phyloP scores from a whole-genome alignment of 192 early-diverging fungal species.

The Backusella liffmaniae region DNA sequence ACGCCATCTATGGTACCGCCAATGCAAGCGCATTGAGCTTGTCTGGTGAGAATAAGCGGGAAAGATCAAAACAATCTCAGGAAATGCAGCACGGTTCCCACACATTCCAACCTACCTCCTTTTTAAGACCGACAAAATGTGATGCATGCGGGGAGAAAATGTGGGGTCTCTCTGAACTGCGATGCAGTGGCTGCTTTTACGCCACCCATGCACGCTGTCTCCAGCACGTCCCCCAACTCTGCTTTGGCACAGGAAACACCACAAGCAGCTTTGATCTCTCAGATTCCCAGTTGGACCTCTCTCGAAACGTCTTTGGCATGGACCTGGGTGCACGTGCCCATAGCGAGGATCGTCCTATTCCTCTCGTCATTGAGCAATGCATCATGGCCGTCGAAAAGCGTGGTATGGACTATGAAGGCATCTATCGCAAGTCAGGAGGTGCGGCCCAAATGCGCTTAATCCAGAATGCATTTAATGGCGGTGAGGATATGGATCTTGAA shows the following conservation, averaged over 20 bases:
- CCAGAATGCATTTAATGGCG: conserved; percentile 61
- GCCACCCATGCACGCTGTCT: conserved; percentile 46
- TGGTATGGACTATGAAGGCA: conserved; percentile 73
- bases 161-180: conserved; percentile 48
- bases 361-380: conserved; percentile 66
- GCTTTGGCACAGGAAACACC: conserved; percentile 15
- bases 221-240: conserved; percentile 34
- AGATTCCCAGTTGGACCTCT: background rate
- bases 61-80: conserved; percentile 1
- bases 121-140: conserved; percentile 47
- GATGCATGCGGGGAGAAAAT: conserved; percentile 58
- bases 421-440: conserved; percentile 80
- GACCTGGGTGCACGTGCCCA: conserved; percentile 54
- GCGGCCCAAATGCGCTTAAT: conserved; percentile 68
- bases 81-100: conserved; percentile 34
- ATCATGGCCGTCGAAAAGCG: conserved; percentile 63
- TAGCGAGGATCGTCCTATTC: conserved; percentile 56
- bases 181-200: conserved; percentile 50
- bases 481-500: conserved; percentile 48
- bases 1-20: background rate
- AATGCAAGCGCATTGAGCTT: background rate
- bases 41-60: background rate
- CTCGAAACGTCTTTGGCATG: conserved; percentile 62
- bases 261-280: conserved; percentile 15
- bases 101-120: conserved; percentile 40